phyloP scores from a whole-genome alignment of 352 stramenopile genomes.

The Blastocystis sp. region DNA sequence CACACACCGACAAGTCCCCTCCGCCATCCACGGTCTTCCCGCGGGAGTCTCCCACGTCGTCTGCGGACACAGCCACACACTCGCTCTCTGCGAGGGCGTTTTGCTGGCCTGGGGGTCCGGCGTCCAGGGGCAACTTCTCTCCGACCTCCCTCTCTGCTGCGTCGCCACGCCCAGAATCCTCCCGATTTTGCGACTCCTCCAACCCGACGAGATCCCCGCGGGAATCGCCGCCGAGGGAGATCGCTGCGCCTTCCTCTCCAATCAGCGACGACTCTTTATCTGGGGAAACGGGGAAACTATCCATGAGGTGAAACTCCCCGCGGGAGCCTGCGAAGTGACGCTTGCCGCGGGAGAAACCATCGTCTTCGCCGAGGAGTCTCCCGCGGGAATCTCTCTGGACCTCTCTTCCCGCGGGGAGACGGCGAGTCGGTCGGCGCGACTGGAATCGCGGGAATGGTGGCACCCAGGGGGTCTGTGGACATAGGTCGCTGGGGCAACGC shows the following conservation, averaged over 20 bases:
- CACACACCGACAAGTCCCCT: not conserved
- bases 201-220: not conserved
- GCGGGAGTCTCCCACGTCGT: not conserved
- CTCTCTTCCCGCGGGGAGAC: not conserved
- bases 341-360: not conserved
- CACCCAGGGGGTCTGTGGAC: not conserved
- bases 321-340: not conserved
- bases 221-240: conserved; percentile 46
- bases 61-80: not conserved
- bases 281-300: conserved; percentile 21
- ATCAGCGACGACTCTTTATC: not conserved
- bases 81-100: conserved; percentile 26
- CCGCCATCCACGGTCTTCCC: not conserved
- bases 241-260: conserved; percentile 7
- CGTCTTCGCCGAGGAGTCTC: not conserved
- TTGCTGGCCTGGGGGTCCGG: conserved; percentile 12
- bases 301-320: not conserved
- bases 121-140: not conserved
- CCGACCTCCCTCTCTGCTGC: not conserved
- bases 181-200: not conserved
- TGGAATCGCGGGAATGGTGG: not conserved
- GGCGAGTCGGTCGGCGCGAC: not conserved
- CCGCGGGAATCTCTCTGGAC: not conserved
- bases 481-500: not conserved
- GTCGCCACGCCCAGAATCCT: not conserved